phyloP scores from a whole-genome alignment of 2,329 filamentous ascomycete genomes.

The Colletotrichum tofieldiae region DNA sequence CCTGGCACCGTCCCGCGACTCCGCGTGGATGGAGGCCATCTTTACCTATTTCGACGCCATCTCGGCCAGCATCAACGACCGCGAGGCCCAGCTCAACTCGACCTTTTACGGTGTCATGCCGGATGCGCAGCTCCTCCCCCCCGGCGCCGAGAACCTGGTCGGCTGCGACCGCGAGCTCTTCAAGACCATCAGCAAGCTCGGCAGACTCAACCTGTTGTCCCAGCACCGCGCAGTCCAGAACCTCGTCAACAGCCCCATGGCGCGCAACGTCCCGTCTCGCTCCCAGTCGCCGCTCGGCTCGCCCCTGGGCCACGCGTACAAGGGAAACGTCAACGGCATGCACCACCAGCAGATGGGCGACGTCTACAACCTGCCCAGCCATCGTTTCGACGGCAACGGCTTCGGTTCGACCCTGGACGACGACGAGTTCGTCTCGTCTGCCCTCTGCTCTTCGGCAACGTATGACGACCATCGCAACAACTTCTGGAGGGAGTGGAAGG shows the following conservation, averaged over 20 bases:
- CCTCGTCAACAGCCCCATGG: slow-evolving; percentile 33
- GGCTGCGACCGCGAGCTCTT: slow-evolving; percentile 92
- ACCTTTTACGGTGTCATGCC: slow-evolving; percentile 72
- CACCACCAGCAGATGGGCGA: slow-evolving; percentile 49
- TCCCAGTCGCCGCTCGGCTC: slow-evolving; percentile 59
- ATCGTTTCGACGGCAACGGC: slow-evolving; percentile 78
- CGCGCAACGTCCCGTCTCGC: slow-evolving; percentile 44
- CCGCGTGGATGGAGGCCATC: slow-evolving; percentile 91
- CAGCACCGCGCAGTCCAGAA: slow-evolving; percentile 74
- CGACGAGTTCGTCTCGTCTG: slow-evolving; percentile 65
- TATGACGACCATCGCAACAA: slow-evolving; percentile 73
- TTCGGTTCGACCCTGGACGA: slow-evolving; percentile 72
- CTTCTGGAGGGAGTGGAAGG: slow-evolving; percentile 93
- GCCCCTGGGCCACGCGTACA: slow-evolving; percentile 61
- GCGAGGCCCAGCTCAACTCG: slow-evolving; percentile 85
- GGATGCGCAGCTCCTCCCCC: slow-evolving; percentile 65
- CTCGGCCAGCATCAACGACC: slow-evolving; percentile 91
- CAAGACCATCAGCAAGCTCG: slow-evolving; percentile 86
- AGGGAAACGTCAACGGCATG: slow-evolving; percentile 50
- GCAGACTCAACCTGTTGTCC: slow-evolving; percentile 86
- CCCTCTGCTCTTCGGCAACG: slow-evolving; percentile 59
- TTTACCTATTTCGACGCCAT: slow-evolving; percentile 97
- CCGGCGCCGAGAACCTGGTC: slow-evolving; percentile 85
- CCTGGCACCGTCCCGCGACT: slow-evolving; percentile 73
- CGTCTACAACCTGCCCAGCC: slow-evolving; percentile 60